Evolutionary conservation across 2,329 filamentous ascomycete species (phyloP), one percentile per base, ranked within the genome.

Genomic region (Cephalotrichum gorgonifer): DNA sequence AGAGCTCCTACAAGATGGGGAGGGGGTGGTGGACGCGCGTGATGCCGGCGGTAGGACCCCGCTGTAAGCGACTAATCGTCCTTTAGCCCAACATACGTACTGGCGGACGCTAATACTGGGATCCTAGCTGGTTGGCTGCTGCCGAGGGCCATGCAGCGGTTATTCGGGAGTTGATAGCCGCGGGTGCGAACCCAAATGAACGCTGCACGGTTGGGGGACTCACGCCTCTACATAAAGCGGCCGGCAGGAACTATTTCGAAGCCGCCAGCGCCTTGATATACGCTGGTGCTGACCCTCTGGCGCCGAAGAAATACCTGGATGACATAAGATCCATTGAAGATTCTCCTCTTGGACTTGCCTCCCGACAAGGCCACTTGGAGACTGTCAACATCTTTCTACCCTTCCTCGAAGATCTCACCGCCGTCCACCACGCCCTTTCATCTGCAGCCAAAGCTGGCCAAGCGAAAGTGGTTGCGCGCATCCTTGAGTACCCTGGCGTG

Each of bases 141-240:
- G 17, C 4, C 1, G 46, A 38, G 5, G 59, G 61, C 1, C 57
- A 59, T 38, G 30, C 47, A 1, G 52, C 46, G 2, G 50, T 54
- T 4, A 49, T 59, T 6, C 47, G 48, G 1, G 38, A 53, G 0
- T 44, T 65, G 25, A 25, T 64, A 2, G 46, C 46, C 4, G 50
- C 54, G 9, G 60, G 59, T 2, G 64, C 59, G 4, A 51, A 60
- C 15, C 57, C 56, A 11, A 52, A 62, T 41, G 28, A 47, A n/a
- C 35, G 49, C 1, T 53, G 61, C 2, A 47, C 39, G 4, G 4
- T 15, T 6, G 2, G 48, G 17, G 66, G 67, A 1, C 41, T 55
- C 1, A 64, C 53, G n/a, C 62, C 68, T 6, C 50, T 71, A 1
- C 63, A 70, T 47, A 6, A 52, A 23, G 66, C 67, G 6, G 64